Conservation (phyloP, 257 asterid species). For the Nemophila menziesii region DNA sequence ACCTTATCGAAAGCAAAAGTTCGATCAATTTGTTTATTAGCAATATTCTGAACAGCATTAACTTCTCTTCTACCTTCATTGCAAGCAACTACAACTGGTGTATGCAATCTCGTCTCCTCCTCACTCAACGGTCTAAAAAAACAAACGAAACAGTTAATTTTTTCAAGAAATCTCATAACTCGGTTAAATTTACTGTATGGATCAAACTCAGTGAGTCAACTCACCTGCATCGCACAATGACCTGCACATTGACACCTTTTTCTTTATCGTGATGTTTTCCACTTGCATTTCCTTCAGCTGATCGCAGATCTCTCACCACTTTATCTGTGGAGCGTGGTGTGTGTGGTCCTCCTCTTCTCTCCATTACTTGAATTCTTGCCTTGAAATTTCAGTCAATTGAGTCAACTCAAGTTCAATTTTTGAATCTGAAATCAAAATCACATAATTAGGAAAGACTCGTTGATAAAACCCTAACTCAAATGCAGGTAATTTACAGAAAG, state of each 20-base stretch:
- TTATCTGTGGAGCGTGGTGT: slow-evolving; percentile 69
- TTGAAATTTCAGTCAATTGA: slow-evolving; percentile 3
- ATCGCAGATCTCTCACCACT: slow-evolving; percentile 60
- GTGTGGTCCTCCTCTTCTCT: slow-evolving; percentile 57
- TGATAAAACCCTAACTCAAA: not conserved
- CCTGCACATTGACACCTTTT: slow-evolving; percentile 75
- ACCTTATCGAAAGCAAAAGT: slow-evolving; percentile 94
- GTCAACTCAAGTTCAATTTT: slow-evolving; percentile 9
- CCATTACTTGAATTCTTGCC: not conserved
- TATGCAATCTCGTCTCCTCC: slow-evolving; percentile 68
- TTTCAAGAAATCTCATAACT: not conserved
- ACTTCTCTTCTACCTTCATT: slow-evolving; percentile 85
- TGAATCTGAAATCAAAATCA: slow-evolving; percentile 1
- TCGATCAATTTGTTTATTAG: slow-evolving; percentile 96
- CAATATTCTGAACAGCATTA: slow-evolving; percentile 84
- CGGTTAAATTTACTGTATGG: not conserved
- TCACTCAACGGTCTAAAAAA: slow-evolving; percentile 72
- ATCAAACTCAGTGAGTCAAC: slow-evolving; percentile 3
- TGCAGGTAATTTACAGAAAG: not conserved
- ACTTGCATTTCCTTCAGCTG: slow-evolving; percentile 48
- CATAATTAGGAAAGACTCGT: not conserved
- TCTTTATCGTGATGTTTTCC: slow-evolving; percentile 55
- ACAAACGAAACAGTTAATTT: slow-evolving; percentile 1
- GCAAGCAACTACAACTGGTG: slow-evolving; percentile 83
- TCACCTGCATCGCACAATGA: slow-evolving; percentile 77